These are phyloP conservation scores for Madurella mycetomatis DNA, from an alignment of 2,329 filamentous ascomycete species.

Conservation along the genomic window DNA sequence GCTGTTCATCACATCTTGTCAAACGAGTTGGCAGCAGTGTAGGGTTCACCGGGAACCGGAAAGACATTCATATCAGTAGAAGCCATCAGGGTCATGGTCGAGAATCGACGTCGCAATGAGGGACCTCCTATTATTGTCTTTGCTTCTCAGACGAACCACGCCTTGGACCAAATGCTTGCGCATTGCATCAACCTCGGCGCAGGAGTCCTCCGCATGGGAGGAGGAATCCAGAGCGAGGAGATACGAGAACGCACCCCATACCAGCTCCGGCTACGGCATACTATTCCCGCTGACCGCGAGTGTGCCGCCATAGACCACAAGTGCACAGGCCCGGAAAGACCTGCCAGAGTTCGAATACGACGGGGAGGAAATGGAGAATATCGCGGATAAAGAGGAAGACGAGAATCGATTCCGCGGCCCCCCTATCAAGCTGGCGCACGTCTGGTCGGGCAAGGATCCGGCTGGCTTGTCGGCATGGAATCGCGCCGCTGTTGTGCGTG, in stretches of 20 bases:
- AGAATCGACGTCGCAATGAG: conserved; percentile 49
- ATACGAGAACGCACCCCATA: conserved; percentile 65
- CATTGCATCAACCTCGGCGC: conserved; percentile 51
- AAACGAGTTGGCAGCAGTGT: conserved; percentile 68
- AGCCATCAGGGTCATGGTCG: conserved; percentile 61
- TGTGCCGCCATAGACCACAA: conserved; percentile 27
- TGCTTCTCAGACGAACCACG: conserved; percentile 86
- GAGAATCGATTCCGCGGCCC: conserved; percentile 41
- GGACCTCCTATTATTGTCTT: conserved; percentile 70
- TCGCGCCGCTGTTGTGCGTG: conserved; percentile 10
- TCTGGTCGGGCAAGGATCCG: conserved; percentile 35
- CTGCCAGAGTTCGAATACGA: conserved; percentile 52
- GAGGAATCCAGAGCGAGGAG: conserved; percentile 60
- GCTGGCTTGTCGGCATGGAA: conserved; percentile 15
- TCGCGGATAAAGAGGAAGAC: conserved; percentile 34
- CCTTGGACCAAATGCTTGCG: conserved; percentile 73
- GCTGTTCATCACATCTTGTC: conserved; percentile 69
- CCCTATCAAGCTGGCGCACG: conserved; percentile 40
- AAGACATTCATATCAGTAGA: conserved; percentile 81
- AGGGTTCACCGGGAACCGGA: conserved; percentile 70
- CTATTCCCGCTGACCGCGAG: conserved; percentile 21
- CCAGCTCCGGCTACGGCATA: conserved; percentile 45
- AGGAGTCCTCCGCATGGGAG: conserved; percentile 60
- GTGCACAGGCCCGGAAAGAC: conserved; percentile 18
- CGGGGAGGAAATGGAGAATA: conserved; percentile 38